A percentile compares a stretch with the other conserved stretches of the same genome.
phyloP scores from a whole-genome alignment of 1,284 basidiomycete species.

The Peniophora sp. region DNA sequence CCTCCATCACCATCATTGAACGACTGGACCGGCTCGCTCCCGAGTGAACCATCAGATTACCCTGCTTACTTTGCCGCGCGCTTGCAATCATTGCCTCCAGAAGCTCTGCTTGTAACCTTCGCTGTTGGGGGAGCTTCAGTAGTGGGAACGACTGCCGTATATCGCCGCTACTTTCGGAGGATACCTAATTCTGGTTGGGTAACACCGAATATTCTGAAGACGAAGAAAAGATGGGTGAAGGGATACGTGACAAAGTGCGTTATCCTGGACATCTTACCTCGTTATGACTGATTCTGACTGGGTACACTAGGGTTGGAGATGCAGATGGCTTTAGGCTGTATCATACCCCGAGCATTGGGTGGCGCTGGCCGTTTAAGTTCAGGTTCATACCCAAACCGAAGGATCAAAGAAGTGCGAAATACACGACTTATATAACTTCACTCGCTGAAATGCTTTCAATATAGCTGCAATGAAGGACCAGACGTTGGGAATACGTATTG shows the following conservation, averaged over 20 bases:
- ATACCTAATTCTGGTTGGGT: conserved; percentile 59
- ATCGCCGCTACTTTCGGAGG: conserved; percentile 50
- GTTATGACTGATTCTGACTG: conserved; percentile 1
- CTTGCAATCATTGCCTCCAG: too few relatives aligned
- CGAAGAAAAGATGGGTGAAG: conserved; percentile 54
- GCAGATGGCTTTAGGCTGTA: conserved; percentile 77
- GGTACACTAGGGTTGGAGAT: conserved; percentile 62
- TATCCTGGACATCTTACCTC: background rate
- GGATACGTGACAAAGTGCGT: conserved; percentile 69
- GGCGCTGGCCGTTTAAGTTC: conserved; percentile 65
- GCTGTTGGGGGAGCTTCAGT: too few relatives aligned
- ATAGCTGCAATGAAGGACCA: conserved; percentile 59
- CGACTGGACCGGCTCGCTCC: too few relatives aligned
- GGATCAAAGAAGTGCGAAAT: conserved; percentile 44
- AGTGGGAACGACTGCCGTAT: conserved; percentile 12
- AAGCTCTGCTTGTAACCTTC: too few relatives aligned
- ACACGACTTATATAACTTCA: background rate
- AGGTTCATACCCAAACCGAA: conserved; percentile 44
- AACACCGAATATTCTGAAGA: conserved; percentile 43
- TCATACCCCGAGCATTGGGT: conserved; percentile 75
- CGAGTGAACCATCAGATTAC: too few relatives aligned
- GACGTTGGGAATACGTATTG: conserved; percentile 79
- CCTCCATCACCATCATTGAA: too few relatives aligned
- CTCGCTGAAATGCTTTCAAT: too few relatives aligned
- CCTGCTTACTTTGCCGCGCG: too few relatives aligned